Evolutionary conservation across 352 stramenopile species (phyloP).

Genomic region (Globisporangium camurandrum): DNA sequence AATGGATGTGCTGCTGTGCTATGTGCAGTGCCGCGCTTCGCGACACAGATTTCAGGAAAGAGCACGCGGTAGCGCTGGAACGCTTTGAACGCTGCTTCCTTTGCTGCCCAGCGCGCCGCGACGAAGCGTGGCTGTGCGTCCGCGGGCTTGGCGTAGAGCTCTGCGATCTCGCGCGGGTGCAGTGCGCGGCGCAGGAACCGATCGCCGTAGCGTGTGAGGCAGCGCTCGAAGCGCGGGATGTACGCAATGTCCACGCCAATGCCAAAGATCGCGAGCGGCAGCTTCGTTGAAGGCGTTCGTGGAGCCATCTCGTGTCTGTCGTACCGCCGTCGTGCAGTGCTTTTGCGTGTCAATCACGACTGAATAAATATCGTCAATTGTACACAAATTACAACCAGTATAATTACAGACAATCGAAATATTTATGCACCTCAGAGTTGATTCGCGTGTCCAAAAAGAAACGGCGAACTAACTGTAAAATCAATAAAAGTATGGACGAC

Average conservation of each 20-base stretch:
- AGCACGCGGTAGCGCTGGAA: slow-evolving; percentile 72
- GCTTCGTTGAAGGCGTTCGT: slow-evolving; percentile 10
- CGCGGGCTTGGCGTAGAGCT: slow-evolving; percentile 38
- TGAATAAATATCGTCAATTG: too few relatives aligned
- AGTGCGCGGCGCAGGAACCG: slow-evolving; percentile 55
- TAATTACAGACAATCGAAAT: too few relatives aligned
- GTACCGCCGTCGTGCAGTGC: too few relatives aligned
- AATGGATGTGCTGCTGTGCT: background rate
- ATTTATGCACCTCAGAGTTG: too few relatives aligned
- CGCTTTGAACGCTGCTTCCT: slow-evolving; percentile 80
- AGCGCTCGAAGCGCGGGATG: slow-evolving; percentile 44
- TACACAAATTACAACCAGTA: too few relatives aligned
- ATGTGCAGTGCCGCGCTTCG: slow-evolving; percentile 7
- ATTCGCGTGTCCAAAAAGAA: too few relatives aligned
- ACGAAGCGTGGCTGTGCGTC: slow-evolving; percentile 43
- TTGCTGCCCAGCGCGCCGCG: slow-evolving; percentile 73
- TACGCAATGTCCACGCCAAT: slow-evolving; percentile 70
- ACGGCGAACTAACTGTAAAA: too few relatives aligned
- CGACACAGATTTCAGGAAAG: slow-evolving; percentile 64
- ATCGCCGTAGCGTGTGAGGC: slow-evolving; percentile 47
- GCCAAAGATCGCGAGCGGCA: slow-evolving; percentile 53
- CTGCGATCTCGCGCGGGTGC: slow-evolving; percentile 54
- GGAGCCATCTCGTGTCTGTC: too few relatives aligned
- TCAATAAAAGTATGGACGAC: too few relatives aligned
- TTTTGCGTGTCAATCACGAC: too few relatives aligned